These are phyloP conservation scores for Thecaphora thlaspeos DNA, from an alignment of 1,284 basidiomycete genomes.

Conservation along the genomic window DNA sequence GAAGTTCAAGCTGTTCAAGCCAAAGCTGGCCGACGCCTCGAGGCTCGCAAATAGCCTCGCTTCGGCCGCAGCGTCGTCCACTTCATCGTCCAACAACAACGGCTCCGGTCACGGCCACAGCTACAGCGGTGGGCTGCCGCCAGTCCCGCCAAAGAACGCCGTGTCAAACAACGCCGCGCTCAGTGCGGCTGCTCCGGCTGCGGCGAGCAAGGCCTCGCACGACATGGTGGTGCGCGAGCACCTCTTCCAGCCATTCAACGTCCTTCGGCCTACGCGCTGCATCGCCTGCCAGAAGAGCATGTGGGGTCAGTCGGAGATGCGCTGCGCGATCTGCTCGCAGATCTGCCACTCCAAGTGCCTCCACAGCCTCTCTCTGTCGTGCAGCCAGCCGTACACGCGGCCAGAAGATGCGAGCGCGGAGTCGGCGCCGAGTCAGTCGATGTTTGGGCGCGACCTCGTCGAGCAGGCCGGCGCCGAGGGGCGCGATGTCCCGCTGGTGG, in stretches of 20 bases:
- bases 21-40: slow-evolving; percentile 41
- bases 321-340: slow-evolving; percentile 65
- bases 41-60: slow-evolving; percentile 9
- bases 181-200: too few species aligned
- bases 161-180: background rate
- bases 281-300: slow-evolving; percentile 96
- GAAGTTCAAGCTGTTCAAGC: slow-evolving; percentile 65
- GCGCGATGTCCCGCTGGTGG: slow-evolving; percentile 77
- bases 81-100: too few species aligned
- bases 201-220: slow-evolving; percentile 11
- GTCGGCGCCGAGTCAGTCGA: slow-evolving; percentile 64
- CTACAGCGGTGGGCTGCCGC: slow-evolving; percentile 3
- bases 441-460: slow-evolving; percentile 82
- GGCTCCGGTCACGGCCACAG: background rate
- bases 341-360: slow-evolving; percentile 48
- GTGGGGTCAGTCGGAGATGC: slow-evolving; percentile 88
- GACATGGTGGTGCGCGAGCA: slow-evolving; percentile 63
- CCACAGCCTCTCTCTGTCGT: slow-evolving; percentile 42
- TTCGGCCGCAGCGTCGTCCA: background rate
- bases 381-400: slow-evolving; percentile 39
- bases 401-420: slow-evolving; percentile 34
- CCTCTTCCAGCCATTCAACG: slow-evolving; percentile 83
- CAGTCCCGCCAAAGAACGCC: background rate
- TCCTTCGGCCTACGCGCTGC: slow-evolving; percentile 84
- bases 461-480: slow-evolving; percentile 80